Percentiles rank a stretch among this genome's conserved stretches.
Conservation (phyloP, 352 stramenopile species). For the Globisporangium carolinianum region DNA sequence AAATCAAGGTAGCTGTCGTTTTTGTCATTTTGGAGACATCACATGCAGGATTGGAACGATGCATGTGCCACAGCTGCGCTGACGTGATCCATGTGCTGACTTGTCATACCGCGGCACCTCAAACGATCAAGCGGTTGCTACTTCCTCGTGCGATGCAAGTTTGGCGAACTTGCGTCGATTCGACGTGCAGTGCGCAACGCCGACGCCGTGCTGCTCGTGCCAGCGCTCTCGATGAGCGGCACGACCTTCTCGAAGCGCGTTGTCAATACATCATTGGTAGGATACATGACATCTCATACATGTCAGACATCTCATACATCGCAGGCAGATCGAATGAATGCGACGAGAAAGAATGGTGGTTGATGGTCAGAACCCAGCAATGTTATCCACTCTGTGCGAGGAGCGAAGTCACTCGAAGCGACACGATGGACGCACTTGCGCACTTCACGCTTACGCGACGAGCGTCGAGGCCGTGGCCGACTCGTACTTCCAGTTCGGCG, state of each 20-base stretch:
- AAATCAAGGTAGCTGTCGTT: too few relatives aligned
- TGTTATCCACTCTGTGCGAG: background rate
- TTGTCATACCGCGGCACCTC: conserved; percentile 22
- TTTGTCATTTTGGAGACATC: too few relatives aligned
- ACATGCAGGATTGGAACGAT: too few relatives aligned
- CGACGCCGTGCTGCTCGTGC: conserved; percentile 59
- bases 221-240: conserved; percentile 46
- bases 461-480: conserved; percentile 97
- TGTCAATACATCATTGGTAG: conserved; percentile 68
- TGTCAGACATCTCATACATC: too few relatives aligned
- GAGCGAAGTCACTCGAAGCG: conserved; percentile 2
- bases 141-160: conserved; percentile 54
- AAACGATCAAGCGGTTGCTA: conserved; percentile 51
- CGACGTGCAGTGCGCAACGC: conserved; percentile 59
- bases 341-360: background rate
- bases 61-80: too few relatives aligned
- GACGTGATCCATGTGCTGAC: too few relatives aligned
- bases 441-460: conserved; percentile 91
- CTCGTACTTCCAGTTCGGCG: conserved; percentile 99
- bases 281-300: background rate
- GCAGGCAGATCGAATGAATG: background rate
- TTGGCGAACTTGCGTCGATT: conserved; percentile 33
- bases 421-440: too few relatives aligned
- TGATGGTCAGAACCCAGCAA: conserved; percentile 7
- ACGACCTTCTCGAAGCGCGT: conserved; percentile 62